A percentile compares a stretch with the other conserved stretches of the same genome.
Conservation (phyloP, 164 flowering plant species). For the Chimonanthus salicifolius region DNA sequence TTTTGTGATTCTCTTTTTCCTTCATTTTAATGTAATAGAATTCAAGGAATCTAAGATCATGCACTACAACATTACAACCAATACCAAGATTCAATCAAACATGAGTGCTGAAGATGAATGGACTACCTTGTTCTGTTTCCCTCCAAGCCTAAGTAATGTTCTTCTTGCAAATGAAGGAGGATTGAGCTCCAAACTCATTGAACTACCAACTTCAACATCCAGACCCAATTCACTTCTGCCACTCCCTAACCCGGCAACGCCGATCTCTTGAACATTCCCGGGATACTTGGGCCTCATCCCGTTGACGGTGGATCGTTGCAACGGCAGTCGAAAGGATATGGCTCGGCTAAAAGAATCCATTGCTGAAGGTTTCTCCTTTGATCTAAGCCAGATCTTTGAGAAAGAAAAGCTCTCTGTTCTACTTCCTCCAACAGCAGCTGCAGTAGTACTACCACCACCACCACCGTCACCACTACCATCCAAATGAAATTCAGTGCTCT, state of each 20-base stretch:
- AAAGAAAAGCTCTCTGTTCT: slow-evolving; percentile 72
- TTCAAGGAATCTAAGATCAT: slow-evolving; percentile 16
- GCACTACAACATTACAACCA: background rate
- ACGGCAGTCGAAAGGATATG: slow-evolving; percentile 56
- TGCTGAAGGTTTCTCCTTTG: slow-evolving; percentile 55
- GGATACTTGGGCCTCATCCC: slow-evolving; percentile 30
- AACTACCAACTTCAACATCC: slow-evolving; percentile 43
- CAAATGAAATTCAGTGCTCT: slow-evolving; percentile 8
- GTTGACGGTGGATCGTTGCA: slow-evolving; percentile 19
- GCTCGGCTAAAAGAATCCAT: slow-evolving; percentile 53
- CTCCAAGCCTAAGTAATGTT: slow-evolving; percentile 61
- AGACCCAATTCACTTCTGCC: slow-evolving; percentile 21
- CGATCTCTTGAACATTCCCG: slow-evolving; percentile 41
- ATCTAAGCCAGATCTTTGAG: slow-evolving; percentile 79
- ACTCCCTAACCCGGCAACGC: slow-evolving; percentile 29
- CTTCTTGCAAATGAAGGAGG: slow-evolving; percentile 57
- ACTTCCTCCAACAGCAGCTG: slow-evolving; percentile 22
- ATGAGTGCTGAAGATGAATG: slow-evolving; percentile 47
- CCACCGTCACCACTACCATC: background rate
- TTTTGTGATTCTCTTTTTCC: background rate
- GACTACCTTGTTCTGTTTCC: slow-evolving; percentile 67
- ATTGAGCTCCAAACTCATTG: slow-evolving; percentile 34
- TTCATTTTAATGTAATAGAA: slow-evolving; percentile 4
- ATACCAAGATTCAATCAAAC: slow-evolving; percentile 15
- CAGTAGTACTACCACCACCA: background rate